A percentile compares a stretch with the other conserved stretches of the same genome.
Evolutionary conservation across 176 grass and related monocot genomes (phyloP).

Genomic region (Ampelocalamus luodianensis): DNA sequence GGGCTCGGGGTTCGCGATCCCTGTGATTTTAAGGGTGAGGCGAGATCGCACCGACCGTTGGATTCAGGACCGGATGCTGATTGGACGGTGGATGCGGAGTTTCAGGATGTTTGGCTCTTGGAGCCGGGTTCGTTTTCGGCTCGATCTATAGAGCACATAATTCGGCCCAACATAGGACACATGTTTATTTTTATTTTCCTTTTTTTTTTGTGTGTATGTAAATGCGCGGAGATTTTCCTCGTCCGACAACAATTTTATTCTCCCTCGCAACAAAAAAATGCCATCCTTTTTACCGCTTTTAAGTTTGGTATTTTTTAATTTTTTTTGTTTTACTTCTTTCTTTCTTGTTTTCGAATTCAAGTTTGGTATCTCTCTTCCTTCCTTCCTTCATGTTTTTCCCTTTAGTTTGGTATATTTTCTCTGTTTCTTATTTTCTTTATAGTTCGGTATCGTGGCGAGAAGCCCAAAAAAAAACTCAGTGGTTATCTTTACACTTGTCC

Average conservation of each 20-base stretch:
- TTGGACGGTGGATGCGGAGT: constrained; percentile 2
- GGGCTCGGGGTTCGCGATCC: not conserved
- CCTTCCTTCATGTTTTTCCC: too few relatives aligned
- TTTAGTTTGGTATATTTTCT: too few relatives aligned
- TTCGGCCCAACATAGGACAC: not conserved
- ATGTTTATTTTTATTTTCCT: too few relatives aligned
- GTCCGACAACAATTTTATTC: too few relatives aligned
- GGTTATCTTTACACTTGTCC: not conserved
- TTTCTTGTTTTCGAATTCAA: too few relatives aligned
- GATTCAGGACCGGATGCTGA: not conserved
- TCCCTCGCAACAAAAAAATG: too few relatives aligned
- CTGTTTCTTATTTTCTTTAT: not conserved
- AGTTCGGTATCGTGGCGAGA: not conserved
- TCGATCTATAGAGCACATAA: not conserved
- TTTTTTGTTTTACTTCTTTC: too few relatives aligned
- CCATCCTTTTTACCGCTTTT: too few relatives aligned
- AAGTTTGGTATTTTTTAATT: too few relatives aligned
- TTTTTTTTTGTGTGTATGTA: too few relatives aligned
- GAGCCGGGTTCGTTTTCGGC: not conserved
- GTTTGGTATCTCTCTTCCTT: too few relatives aligned
- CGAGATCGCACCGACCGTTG: not conserved
- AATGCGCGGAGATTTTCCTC: too few relatives aligned
- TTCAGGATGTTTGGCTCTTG: not conserved
- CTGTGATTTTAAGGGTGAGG: not conserved
- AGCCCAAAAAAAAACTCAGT: not conserved